Percentiles rank a stretch among this genome's conserved stretches.
Evolutionary conservation across 139 green algal genomes (phyloP).

Genomic region (Coelastrella sp.): DNA sequence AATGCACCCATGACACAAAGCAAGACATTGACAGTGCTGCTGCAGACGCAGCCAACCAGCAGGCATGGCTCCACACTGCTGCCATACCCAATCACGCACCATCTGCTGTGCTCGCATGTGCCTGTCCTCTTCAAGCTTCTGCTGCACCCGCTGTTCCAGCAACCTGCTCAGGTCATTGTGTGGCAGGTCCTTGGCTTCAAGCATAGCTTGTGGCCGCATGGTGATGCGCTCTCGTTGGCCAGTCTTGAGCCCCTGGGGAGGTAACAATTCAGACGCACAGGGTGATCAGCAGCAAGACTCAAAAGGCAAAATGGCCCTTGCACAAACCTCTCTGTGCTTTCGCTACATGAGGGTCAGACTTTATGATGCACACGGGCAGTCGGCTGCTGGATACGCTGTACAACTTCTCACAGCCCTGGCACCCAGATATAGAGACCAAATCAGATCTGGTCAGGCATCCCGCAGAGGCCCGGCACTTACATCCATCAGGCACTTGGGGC

Average conservation of each 20-base stretch:
- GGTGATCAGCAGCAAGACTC: not conserved
- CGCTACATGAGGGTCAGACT: too few relatives aligned
- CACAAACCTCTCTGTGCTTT: too few relatives aligned
- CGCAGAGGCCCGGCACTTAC: slow-evolving; percentile 19
- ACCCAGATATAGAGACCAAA: too few relatives aligned
- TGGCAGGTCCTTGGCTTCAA: slow-evolving; percentile 90
- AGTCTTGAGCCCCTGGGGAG: slow-evolving; percentile 52
- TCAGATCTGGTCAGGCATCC: too few relatives aligned
- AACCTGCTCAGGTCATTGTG: slow-evolving; percentile 81
- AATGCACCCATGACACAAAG: too few relatives aligned
- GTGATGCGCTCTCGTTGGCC: slow-evolving; percentile 66
- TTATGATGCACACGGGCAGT: too few relatives aligned
- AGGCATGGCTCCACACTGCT: not conserved
- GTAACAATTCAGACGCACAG: not conserved
- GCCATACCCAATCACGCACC: not conserved
- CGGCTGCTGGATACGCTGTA: too few relatives aligned
- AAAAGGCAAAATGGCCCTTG: not conserved
- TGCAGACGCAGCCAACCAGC: not conserved
- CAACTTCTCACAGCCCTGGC: too few relatives aligned
- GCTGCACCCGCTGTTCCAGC: slow-evolving; percentile 67
- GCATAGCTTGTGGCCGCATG: slow-evolving; percentile 88
- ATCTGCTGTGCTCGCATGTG: slow-evolving; percentile 41
- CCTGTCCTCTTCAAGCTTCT: slow-evolving; percentile 63
- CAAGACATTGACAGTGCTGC: not conserved
- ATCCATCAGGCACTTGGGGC: slow-evolving; percentile 89